These are phyloP conservation scores for Pulicaria dysenterica DNA, from an alignment of 129 eudicot species.

Conservation along the genomic window DNA sequence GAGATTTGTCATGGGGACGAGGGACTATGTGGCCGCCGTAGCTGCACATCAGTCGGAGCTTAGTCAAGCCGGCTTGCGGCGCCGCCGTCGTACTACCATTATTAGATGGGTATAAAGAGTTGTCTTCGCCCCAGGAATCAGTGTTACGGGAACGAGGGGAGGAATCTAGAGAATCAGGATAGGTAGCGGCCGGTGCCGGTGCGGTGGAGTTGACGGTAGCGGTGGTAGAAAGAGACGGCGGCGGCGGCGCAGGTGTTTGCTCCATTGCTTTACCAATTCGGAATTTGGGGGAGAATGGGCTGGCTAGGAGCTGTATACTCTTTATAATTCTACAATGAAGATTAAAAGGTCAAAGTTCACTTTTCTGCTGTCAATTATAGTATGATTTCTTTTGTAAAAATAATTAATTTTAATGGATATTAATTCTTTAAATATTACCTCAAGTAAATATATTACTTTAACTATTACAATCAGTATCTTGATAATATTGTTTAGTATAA, in stretches of 20 bases:
- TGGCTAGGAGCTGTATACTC: slow-evolving; percentile 31
- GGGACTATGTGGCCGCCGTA: slow-evolving; percentile 61
- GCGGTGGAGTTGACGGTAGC: slow-evolving; percentile 11
- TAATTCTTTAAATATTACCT: too few relatives aligned
- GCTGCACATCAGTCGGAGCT: slow-evolving; percentile 56
- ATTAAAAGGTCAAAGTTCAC: slow-evolving; percentile 21
- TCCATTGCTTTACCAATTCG: slow-evolving; percentile 43
- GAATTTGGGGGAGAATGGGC: slow-evolving; percentile 34
- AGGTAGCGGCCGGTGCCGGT: slow-evolving; percentile 28
- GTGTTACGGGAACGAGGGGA: slow-evolving; percentile 52
- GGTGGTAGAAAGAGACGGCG: slow-evolving; percentile 20
- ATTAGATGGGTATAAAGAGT: slow-evolving; percentile 30
- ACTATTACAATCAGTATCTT: too few relatives aligned
- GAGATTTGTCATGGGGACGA: slow-evolving; percentile 49
- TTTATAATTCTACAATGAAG: slow-evolving; percentile 34
- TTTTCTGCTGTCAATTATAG: slow-evolving; percentile 16
- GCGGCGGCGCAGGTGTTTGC: slow-evolving; percentile 47
- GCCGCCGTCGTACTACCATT: slow-evolving; percentile 32
- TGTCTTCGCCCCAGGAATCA: slow-evolving; percentile 62
- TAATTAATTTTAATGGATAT: too few relatives aligned
- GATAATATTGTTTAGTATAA: too few relatives aligned
- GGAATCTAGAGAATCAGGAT: slow-evolving; percentile 53
- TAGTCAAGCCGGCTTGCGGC: slow-evolving; percentile 27
- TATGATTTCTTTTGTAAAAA: background rate
- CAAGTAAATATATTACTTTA: too few relatives aligned